Base-by-base conservation (phyloP, 2,329 filamentous ascomycete genomes). In the Scytalidium sp. region DNA sequence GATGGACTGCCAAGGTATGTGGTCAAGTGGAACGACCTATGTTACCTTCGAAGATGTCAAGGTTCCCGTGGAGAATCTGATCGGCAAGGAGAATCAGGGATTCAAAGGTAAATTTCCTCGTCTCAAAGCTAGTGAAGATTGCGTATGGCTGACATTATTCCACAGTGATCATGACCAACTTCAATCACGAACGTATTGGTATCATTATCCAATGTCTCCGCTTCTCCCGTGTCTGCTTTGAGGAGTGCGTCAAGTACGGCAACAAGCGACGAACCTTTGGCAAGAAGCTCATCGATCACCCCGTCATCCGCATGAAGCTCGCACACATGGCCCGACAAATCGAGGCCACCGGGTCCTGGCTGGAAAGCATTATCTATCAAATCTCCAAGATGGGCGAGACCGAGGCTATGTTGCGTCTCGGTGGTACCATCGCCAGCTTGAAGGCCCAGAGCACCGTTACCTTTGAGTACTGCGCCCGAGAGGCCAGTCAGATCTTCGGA, bases 1-100 rank as follows among this genome's bases (percentile, higher is more conserved):
- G 66, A 99, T 99, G 94, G 92, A 97, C 74, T 97, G 93, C 79
- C 92, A 97, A 73, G 94, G 94, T 71, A 92, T 97, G 25, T 96
- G 92, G 89, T 91, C 87, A 55, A 90, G 84, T 58, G 94, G 94
- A 47, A 97, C 94, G 15, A 97, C 94, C 25, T 99, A 97, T 72
- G 86, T 99, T 67, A 97, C 93, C 41, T 97, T 97, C 60, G 94
- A 99, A 71, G 94, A 99, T 67, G 94, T 97, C 72, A 97, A 97
- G 78, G 94, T 99, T 0, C 94, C 94, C 1, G 94, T 97, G n/a
- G 93, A 96, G 80, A 97, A 99, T 76, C 72, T 99, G 62, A 85
- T 99, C 53, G 94, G 94, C 73, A 97, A 97, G 78, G 87, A 96
- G 76, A 96, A 99, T 79, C 87, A 96, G 70, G 94, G 94, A 36